Base-by-base conservation (phyloP, 75 land plant genomes). In the Sequoiadendron giganteum region DNA sequence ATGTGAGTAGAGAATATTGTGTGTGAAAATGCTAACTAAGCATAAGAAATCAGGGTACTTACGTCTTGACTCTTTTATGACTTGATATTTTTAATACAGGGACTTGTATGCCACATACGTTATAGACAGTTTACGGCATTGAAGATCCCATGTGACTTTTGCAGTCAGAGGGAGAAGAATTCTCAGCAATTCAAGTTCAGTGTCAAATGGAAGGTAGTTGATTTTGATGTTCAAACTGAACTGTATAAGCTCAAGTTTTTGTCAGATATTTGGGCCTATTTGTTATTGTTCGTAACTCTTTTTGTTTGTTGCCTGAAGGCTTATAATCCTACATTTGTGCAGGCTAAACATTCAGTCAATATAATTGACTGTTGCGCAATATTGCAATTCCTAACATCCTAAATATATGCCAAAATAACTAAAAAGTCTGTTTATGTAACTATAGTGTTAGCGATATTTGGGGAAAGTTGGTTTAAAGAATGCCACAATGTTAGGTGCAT, bases 81-180 rank as follows among this genome's bases (percentile, higher is more conserved):
- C 25, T 86, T 1, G 38, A 39, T 65, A 52, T n/a, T 30, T 56
- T 61, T 14, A 10, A 9, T 82, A 36, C 30, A 93, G 95, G 95
- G 87, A 92, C 76, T 89, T 94, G 0, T 94, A 94, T 82, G 93
- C 92, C 5, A 86, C 89, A 48, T 91, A 92, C 89, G 90, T 94
- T 39, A 93, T 94, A 72, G 95, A 94, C 88, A 91, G 87, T 90
- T 76, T 94, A 85, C 89, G 95, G 34, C 77, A 75, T 2, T 75
- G 77, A 75, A 75, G 77, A 72, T 72, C 38, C 16, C 16, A 13
- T 75, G 38, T 14, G 16, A 34, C 38, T 13, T 32, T 75, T 75
- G 16, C 39, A 75, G 18, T 2, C 38, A 34, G n/a, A 75, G 77
- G 38, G 3, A 16, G 15, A 14, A 75, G 10, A 75, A 75, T 30